Evolutionary conservation across 371 early-diverging fungal genomes (phyloP).

Genomic region (Paraphysoderma sedebokerense): DNA sequence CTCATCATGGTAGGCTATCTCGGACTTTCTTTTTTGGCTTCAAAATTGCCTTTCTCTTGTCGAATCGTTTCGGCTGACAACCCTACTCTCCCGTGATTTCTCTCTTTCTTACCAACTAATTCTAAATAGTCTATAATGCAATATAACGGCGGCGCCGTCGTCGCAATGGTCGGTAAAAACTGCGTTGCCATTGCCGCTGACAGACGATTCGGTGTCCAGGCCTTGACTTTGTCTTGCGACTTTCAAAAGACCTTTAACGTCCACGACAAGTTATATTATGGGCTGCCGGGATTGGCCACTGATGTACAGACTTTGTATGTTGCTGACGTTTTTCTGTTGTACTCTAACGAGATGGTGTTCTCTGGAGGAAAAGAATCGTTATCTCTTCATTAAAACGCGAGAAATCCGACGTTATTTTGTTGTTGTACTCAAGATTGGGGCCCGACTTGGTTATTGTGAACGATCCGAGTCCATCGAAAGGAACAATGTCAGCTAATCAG

Average conservation of each 20-base stretch:
- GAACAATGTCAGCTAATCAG: no score
- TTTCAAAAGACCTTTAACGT: constrained; percentile 88
- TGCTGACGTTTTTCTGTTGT: background rate
- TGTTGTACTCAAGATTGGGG: background rate
- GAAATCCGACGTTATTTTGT: no score
- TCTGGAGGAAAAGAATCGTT: background rate
- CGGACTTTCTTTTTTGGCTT: no score
- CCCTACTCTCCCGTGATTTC: no score
- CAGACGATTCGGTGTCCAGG: constrained; percentile 72
- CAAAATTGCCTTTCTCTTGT: no score
- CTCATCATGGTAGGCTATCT: no score
- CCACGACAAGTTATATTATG: constrained; percentile 72
- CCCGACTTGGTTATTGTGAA: background rate
- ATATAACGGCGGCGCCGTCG: constrained; percentile 88
- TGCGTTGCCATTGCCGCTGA: constrained; percentile 98
- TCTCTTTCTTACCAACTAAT: no score
- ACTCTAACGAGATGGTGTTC: background rate
- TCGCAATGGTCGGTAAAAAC: constrained; percentile 97
- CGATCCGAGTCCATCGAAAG: background rate
- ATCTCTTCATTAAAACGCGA: no score
- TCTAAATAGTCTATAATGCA: constrained; percentile 18
- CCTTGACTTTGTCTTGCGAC: constrained; percentile 81
- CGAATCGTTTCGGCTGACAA: no score
- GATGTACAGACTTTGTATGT: constrained; percentile 91
- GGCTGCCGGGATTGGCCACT: constrained; percentile 91